Conservation (phyloP, 352 stramenopile genomes). For the Elongisporangium anandrum region DNA sequence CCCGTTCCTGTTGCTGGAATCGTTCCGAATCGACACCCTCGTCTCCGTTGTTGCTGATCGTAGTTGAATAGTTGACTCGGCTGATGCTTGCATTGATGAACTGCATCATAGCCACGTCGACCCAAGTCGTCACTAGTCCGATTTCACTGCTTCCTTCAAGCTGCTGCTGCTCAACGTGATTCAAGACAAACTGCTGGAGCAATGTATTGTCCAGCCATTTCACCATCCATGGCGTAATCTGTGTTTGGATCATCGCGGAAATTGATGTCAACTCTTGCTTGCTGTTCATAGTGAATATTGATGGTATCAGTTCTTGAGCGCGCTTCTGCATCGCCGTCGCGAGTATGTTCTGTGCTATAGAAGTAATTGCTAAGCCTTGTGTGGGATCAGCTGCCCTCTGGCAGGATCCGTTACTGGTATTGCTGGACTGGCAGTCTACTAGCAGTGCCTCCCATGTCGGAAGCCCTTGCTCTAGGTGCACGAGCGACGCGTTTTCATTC, state of each 20-base stretch:
- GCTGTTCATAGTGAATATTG: background rate
- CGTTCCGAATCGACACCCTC: conserved; percentile 29
- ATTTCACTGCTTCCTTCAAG: conserved; percentile 4
- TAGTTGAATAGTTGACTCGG: conserved; percentile 19
- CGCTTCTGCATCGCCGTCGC: too few relatives aligned
- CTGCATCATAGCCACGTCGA: conserved; percentile 31
- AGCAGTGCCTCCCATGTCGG: conserved; percentile 37
- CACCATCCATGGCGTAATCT: conserved; percentile 36
- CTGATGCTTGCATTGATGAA: conserved; percentile 42
- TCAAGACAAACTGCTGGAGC: conserved; percentile 29
- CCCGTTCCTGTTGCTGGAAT: conserved; percentile 16
- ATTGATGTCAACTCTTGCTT: conserved; percentile 2
- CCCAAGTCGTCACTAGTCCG: background rate
- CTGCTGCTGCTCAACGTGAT: conserved; percentile 12
- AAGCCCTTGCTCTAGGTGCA: conserved; percentile 27
- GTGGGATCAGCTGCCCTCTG: too few relatives aligned
- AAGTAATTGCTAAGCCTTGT: too few relatives aligned
- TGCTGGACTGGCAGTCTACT: conserved; percentile 23
- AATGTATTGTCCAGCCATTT: conserved; percentile 31
- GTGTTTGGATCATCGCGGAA: conserved; percentile 17
- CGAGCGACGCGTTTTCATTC: conserved; percentile 22
- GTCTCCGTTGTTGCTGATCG: conserved; percentile 2
- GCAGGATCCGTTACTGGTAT: too few relatives aligned
- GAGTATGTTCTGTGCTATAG: too few relatives aligned
- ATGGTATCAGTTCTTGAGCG: background rate